These are phyloP conservation scores for Pulveroboletus sp. DNA, from an alignment of 768 basidiomycete genomes.

Conservation along the genomic window DNA sequence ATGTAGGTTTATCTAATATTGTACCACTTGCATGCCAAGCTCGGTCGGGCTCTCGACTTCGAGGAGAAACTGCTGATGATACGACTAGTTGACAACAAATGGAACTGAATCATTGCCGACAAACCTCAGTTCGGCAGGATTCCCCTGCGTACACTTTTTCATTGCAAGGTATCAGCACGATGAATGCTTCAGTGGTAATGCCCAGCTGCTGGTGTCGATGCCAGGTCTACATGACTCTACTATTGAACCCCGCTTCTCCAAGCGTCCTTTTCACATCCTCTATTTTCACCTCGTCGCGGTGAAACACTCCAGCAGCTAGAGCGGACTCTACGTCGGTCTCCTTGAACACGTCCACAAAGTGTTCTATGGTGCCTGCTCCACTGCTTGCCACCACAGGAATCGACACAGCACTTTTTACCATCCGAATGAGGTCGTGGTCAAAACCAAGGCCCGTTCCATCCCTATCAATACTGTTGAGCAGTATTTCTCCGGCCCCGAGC, in stretches of 20 bases:
- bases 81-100: too few species aligned
- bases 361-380: slow-evolving; percentile 77
- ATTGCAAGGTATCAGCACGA: too few species aligned
- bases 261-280: slow-evolving; percentile 69
- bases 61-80: not conserved
- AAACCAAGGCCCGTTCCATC: slow-evolving; percentile 93
- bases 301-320: slow-evolving; percentile 96
- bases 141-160: too few species aligned
- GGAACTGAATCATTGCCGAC: too few species aligned
- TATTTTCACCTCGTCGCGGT: slow-evolving; percentile 83
- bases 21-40: slow-evolving; percentile 17
- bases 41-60: too few species aligned
- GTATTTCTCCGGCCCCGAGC: slow-evolving; percentile 91
- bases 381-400: slow-evolving; percentile 96
- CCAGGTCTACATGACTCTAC: slow-evolving; percentile 29
- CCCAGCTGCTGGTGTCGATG: not conserved
- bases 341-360: slow-evolving; percentile 86
- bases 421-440: slow-evolving; percentile 74
- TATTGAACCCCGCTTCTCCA: slow-evolving; percentile 43
- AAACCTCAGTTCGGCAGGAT: too few species aligned
- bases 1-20: slow-evolving; percentile 32
- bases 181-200: too few species aligned
- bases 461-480: slow-evolving; percentile 94
- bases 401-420: slow-evolving; percentile 70
- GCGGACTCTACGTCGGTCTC: slow-evolving; percentile 84